Base-by-base conservation (phyloP, 2,329 filamentous ascomycete genomes). In the Torrubiellomyces zombiae region DNA sequence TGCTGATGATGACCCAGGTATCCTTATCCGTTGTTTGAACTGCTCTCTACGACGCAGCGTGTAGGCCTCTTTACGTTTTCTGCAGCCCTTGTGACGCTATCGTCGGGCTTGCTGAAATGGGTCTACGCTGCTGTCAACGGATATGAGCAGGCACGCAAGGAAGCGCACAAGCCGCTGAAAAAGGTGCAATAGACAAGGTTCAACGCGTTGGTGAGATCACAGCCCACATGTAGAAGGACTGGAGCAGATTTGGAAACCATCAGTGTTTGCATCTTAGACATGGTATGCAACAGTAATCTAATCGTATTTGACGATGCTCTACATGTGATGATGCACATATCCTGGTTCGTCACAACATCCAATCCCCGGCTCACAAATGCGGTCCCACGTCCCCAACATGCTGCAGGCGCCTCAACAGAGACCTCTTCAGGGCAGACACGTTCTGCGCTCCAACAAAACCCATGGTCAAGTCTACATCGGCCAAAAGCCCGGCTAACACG, bases 1-100 rank as follows among this genome's bases (percentile, higher is more conserved):
- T n/a, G 6, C 32, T 44, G 12, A 40, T 23, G 15, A 4, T 2
- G 13, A 2, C 3, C 16, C 26, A 77, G 73, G 58, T 91, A 92
- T 38, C 82, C 83, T 1, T 93, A 94, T 47, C 83, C 85, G 2
- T 63, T 93, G 14, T 86, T 94, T 34, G 72, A 60, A 7, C 45
- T 78, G 21, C 53, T 91, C 20, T 62, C 58, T 24, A 76, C 70
- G 0, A 44, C 55, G 24, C 73, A 82, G 41, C 66, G 85, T 12
- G 54, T 72, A 7, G 51, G 66, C 1, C 55, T 92, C 7, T 92
- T 91, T 37, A 60, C 59, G 1, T 53, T 67, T 11, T 77, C 78
- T 20, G 82, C 79, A 1, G 41, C 63, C 1, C 49, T 79, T 10
- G 85, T 91, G 69, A 74, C 77, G 3, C 45, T 58, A 3, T 81